Conservation (phyloP, 106 monocot species). For the Vanilla planifolia region DNA sequence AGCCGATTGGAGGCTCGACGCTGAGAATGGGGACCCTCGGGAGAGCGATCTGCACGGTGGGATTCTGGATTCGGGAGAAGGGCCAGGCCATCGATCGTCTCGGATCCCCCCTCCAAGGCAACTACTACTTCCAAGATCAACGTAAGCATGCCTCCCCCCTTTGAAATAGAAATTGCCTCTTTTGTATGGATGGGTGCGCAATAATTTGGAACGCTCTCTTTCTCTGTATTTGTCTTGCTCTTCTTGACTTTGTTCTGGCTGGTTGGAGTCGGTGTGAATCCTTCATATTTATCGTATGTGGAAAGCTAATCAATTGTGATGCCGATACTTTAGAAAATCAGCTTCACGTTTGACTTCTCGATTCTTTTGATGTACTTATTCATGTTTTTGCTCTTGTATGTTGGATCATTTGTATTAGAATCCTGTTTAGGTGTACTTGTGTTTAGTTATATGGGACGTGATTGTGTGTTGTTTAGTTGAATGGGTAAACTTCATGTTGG, state of each 20-base stretch:
- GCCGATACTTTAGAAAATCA: too few species aligned
- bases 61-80: conserved; percentile 88
- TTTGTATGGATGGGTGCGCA: neutral
- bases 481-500: too few species aligned
- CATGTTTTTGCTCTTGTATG: too few species aligned
- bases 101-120: conserved; percentile 82
- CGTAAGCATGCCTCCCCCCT: conserved; percentile 25
- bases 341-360: too few species aligned
- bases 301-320: neutral
- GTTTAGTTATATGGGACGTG: too few species aligned
- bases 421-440: too few species aligned
- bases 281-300: neutral
- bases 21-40: conserved; percentile 65
- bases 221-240: neutral
- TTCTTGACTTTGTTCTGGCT: neutral
- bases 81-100: conserved; percentile 90
- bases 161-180: neutral
- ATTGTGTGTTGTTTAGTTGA: too few species aligned
- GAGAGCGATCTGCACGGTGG: conserved; percentile 83
- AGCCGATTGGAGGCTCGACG: too few species aligned
- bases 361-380: too few species aligned
- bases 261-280: neutral
- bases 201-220: neutral
- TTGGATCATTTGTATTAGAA: too few species aligned
- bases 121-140: conserved; percentile 82